A percentile compares a stretch with the other conserved stretches of the same genome.
Evolutionary conservation across 2,329 filamentous ascomycete species (phyloP).

Genomic region (Pyrenophora teres): DNA sequence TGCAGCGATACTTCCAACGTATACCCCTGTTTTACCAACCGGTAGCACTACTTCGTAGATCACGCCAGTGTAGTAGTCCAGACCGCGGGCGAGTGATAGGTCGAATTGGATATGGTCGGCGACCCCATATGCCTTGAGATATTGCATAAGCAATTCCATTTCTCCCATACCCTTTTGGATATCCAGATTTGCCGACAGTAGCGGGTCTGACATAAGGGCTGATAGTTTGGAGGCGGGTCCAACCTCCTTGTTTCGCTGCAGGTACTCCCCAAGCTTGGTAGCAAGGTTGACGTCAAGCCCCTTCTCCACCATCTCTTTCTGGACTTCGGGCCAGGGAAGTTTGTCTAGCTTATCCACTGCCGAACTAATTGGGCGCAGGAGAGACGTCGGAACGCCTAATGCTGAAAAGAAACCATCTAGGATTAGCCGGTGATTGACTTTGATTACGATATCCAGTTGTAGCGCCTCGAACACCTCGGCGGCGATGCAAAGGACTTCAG

Average conservation of each 20-base stretch:
- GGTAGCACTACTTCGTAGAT: constrained; percentile 81
- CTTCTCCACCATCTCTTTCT: constrained; percentile 89
- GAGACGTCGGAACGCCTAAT: constrained; percentile 80
- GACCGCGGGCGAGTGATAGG: constrained; percentile 79
- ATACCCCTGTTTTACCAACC: background rate
- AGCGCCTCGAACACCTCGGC: constrained; percentile 81
- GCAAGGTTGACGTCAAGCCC: constrained; percentile 75
- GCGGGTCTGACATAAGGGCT: constrained; percentile 65
- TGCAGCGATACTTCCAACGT: constrained; percentile 61
- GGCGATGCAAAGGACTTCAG: constrained; percentile 80
- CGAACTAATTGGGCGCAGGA: constrained; percentile 82
- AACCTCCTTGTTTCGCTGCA: constrained; percentile 68
- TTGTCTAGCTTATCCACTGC: constrained; percentile 95
- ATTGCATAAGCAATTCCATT: constrained; percentile 75
- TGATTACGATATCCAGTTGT: constrained; percentile 76
- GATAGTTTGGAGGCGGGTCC: constrained; percentile 57
- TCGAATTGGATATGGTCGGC: constrained; percentile 79
- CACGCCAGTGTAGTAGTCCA: constrained; percentile 84
- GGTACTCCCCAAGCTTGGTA: constrained; percentile 81
- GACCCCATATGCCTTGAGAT: constrained; percentile 74
- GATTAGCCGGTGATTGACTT: constrained; percentile 89
- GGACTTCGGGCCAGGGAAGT: constrained; percentile 80
- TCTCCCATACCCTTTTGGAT: constrained; percentile 80
- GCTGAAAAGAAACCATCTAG: constrained; percentile 87
- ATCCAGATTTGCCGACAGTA: constrained; percentile 69